Evolutionary conservation across 768 basidiomycete species (phyloP), one percentile per base, ranked within the genome.

Genomic region (Cubamyces sp.): DNA sequence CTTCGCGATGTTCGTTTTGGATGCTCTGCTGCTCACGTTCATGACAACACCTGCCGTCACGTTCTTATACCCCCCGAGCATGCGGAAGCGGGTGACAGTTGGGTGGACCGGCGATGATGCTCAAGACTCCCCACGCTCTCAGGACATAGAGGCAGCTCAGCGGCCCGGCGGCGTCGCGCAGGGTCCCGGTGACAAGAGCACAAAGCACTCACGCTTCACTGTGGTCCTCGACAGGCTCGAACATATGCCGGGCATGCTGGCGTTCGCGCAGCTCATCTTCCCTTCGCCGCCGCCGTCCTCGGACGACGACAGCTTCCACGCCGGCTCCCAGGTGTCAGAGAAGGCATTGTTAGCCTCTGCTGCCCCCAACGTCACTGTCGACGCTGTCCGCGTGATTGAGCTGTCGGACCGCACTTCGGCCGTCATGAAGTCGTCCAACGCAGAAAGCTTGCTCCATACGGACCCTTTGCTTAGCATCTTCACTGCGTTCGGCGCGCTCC

Each of bases 1-100:
- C 12, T 94, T 96, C 78, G 91, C 92, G 0, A 94, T 95, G 91
- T 93, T 96, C 65, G 93, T 96, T 62, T 77, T 95, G 50, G 85
- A 87, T 49, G 87, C 90, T 4, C 76, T 93, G 43, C 76, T 93
- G 51, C 78, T 94, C 47, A 94, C 93, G 0, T 87, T 91, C 77
- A 82, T 92, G 60, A 93, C 92, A 3, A 95, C 94, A 0, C 94
- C 94, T 1, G 81, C 94, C 1, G 81, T 94, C 58, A 90, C 90
- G 0, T 76, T 93, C 25, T 68, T 82, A 74, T 96, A 96, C 73
- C 94, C 94, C 3, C 70, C 79, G 1, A 79, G 80, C 68, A 74
- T 84, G 63, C 90, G 90, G 12, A 69, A 70, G 0, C 79, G 75
- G 57, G 71, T 71, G 23, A 15, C 48, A 4, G 48, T 21, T 23